Evolutionary conservation across 73 alveolate species (phyloP), one percentile per base, ranked within the genome.

Genomic region (Paramecium caudatum): DNA sequence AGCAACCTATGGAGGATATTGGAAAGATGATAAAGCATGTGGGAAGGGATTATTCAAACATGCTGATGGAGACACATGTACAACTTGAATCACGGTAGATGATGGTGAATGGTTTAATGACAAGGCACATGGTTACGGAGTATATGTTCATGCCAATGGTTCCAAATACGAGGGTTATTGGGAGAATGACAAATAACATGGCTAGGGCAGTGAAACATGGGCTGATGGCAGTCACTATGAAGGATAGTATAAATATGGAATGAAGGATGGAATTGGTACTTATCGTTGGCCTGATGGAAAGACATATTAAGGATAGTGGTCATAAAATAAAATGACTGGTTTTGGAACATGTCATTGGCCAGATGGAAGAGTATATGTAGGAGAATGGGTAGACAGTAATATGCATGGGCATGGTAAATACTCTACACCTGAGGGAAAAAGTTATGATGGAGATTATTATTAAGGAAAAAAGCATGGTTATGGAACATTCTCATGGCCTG

Each of bases 331-430:
- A 83, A 93, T 91, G 81, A 93, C 91, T 41, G 97, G 97, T 16
- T 41, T 50, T 65, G 97, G 97, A 0, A 83, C 63, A 83, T 93
- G 88, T 70, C 70, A 85, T 27, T 93, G 97, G 95, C 84, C 83
- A 39, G 95, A 91, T 61, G 95, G 95, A 55, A 93, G 94, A 27
- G 70, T 32, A 37, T 93, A 93, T 93, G 19, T 47, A 1, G 95
- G 97, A 2, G 90, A 93, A 74, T 93, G 95, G 97, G 82, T 45
- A 39, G 69, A 93, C 85, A 91, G 91, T 93, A 85, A 82, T 47
- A 94, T 94, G 82, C 94, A 94, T 55, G 97, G 97, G 19, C 78
- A 90, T 49, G 97, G 97, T 3, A 55, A 90, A 10, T 94, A 91
- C 82, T 61, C 82, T 21, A 90, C 95, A 91, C 90, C 90, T 39